Evolutionary conservation across 305 asterid genomes (phyloP).

Genomic region (Solanum aculeatissimum): DNA sequence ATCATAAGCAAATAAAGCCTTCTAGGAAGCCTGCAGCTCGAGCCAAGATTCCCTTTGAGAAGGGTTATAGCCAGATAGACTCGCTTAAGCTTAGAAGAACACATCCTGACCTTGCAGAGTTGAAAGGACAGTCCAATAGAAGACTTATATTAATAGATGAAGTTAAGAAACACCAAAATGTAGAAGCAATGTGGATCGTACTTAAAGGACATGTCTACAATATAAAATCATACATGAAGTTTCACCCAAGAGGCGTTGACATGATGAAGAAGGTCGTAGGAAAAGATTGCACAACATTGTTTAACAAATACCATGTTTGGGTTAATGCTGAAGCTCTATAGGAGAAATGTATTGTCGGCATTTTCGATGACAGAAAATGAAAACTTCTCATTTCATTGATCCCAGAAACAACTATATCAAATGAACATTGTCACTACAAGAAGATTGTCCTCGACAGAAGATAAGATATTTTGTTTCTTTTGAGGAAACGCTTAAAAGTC

Average conservation of each 20-base stretch:
- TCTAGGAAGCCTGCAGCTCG: constrained; percentile 38
- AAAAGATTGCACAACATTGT: constrained; percentile 84
- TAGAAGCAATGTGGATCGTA: constrained; percentile 90
- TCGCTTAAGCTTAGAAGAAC: constrained; percentile 75
- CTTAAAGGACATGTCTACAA: constrained; percentile 82
- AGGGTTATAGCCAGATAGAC: constrained; percentile 72
- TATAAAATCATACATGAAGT: constrained; percentile 82
- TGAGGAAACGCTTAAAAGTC: background rate
- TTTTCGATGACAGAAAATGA: constrained; percentile 39
- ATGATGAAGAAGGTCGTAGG: constrained; percentile 87
- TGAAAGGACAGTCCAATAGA: constrained; percentile 62
- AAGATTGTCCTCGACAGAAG: background rate
- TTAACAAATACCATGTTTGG: constrained; percentile 88
- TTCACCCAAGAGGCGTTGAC: constrained; percentile 90
- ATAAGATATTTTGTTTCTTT: background rate
- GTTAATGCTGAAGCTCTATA: constrained; percentile 61
- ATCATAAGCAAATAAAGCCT: constrained; percentile 19
- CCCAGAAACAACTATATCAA: background rate
- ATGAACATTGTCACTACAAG: background rate
- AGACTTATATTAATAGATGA: constrained; percentile 58
- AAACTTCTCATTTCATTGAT: background rate
- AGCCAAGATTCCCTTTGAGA: constrained; percentile 71
- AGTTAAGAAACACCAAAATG: constrained; percentile 69
- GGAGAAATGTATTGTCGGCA: constrained; percentile 84
- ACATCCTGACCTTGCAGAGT: constrained; percentile 84